Base-by-base conservation (phyloP, 352 stramenopile species). In the Globisporangium irregulare region DNA sequence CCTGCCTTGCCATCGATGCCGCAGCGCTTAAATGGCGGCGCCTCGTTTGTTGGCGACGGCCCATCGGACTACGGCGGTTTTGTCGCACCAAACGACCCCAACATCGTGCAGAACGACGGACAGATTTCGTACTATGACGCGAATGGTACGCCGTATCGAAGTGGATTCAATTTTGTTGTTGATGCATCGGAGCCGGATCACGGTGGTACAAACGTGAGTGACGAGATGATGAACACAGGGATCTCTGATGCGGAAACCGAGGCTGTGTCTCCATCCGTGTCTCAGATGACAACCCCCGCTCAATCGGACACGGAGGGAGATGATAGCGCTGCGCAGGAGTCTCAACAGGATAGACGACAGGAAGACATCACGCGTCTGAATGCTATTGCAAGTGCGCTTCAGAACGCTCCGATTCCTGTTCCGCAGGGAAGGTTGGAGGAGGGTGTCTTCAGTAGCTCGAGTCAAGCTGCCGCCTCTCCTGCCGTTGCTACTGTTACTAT, bases 261-360 rank as follows among this genome's bases (percentile, higher is more conserved):
- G 34, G 70, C 72, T 10, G 83, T 79, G 36, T 82, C 75, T 12
- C 76, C 74, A 8, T 88, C 84, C 4, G 77, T 91, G 10, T 93
- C 84, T 20, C 84, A 93, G 70, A 65, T 84, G 66, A 93, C 80
- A 10, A 93, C 82, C 50, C 84, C 84, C 54, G 73, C 73, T 9
- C 80, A 88, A 34, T 93, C 82, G n/a, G 82, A 93, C 62, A 78
- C 72, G 2, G 84, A 93, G 38, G 79, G 70, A 20, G 81, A 91
- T 22, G 67, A 71, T 46, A 68, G 36, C 8, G 67, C 70, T 36
- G 66, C 61, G 14, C 72, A 77, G 20, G 70, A 80, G 43, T 60
- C 61, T 53, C 72, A 82, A 54, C 76, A 67, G 10, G 74, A 75
- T 25, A 66, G 56, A 14, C 80, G 76, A 25, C 56, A 62, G 10